Percentiles rank a stretch among this genome's conserved stretches.
Evolutionary conservation across 768 basidiomycete genomes (phyloP).

Genomic region (Myochromella boudieri): DNA sequence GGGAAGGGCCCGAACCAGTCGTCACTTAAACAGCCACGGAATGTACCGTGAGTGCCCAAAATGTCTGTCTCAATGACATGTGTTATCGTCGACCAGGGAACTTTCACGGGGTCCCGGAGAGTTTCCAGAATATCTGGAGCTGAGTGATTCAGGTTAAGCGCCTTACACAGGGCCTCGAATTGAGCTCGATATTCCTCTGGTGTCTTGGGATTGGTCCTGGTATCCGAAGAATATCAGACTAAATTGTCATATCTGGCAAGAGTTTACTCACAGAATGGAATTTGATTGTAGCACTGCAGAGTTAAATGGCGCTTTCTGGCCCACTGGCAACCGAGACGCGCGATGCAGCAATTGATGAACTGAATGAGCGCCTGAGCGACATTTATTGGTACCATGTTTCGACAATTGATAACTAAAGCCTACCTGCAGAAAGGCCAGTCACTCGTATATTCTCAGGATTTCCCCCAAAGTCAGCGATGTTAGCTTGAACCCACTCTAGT

Average conservation of each 20-base stretch:
- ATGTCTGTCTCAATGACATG: constrained; percentile 57
- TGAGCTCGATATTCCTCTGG: constrained; percentile 57
- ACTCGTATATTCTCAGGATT: constrained; percentile 61
- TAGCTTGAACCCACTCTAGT: constrained; percentile 67
- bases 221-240: not conserved
- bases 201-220: constrained; percentile 58
- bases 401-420: not conserved
- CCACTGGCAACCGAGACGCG: constrained; percentile 60
- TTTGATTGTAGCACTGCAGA: constrained; percentile 74
- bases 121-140: constrained; percentile 46
- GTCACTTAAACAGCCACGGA: constrained; percentile 63
- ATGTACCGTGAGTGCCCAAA: constrained; percentile 60
- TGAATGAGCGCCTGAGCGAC: constrained; percentile 61
- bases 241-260: not conserved
- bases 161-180: constrained; percentile 60
- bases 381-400: not conserved
- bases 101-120: constrained; percentile 47
- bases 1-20: constrained; percentile 55
- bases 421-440: constrained; percentile 73
- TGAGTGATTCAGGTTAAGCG: constrained; percentile 54
- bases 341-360: constrained; percentile 75
- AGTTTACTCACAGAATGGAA: constrained; percentile 57
- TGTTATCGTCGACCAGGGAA: constrained; percentile 52
- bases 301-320: constrained; percentile 59
- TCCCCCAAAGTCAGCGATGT: constrained; percentile 70